Evolutionary conservation across 305 asterid genomes (phyloP).

Genomic region (Rubia peregrina): DNA sequence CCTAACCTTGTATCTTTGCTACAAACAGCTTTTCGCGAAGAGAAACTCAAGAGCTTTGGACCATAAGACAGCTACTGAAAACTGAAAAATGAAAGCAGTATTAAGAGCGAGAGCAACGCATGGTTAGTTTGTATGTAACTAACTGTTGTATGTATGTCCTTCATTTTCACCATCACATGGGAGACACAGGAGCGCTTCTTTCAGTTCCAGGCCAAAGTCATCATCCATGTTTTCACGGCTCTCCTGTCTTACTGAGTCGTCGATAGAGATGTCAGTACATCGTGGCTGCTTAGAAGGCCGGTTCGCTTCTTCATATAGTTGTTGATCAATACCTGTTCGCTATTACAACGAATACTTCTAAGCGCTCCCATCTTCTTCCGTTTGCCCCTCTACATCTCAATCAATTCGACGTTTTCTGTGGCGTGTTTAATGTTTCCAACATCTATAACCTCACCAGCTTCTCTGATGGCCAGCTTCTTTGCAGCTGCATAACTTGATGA

Average conservation of each 20-base stretch:
- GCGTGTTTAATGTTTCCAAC: slow-evolving; percentile 57
- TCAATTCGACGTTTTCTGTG: slow-evolving; percentile 40
- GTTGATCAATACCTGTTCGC: slow-evolving; percentile 36
- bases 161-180: too few relatives aligned
- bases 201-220: too few relatives aligned
- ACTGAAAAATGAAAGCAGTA: too few relatives aligned
- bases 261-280: slow-evolving; percentile 13
- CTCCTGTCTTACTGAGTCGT: slow-evolving; percentile 7
- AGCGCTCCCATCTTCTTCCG: slow-evolving; percentile 47
- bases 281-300: slow-evolving; percentile 11
- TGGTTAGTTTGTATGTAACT: too few relatives aligned
- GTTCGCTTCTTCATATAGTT: slow-evolving; percentile 16
- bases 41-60: too few relatives aligned
- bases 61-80: too few relatives aligned
- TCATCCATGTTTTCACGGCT: too few relatives aligned
- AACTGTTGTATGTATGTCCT: too few relatives aligned
- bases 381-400: slow-evolving; percentile 53
- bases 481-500: slow-evolving; percentile 64
- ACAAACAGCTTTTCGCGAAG: too few relatives aligned
- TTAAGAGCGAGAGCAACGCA: too few relatives aligned
- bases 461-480: slow-evolving; percentile 65
- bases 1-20: too few relatives aligned
- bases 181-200: too few relatives aligned
- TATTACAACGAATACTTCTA: slow-evolving; percentile 50
- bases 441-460: slow-evolving; percentile 50